These are phyloP conservation scores for Oryza rufipogon DNA, from an alignment of 176 grass and related monocot species.

Conservation along the genomic window DNA sequence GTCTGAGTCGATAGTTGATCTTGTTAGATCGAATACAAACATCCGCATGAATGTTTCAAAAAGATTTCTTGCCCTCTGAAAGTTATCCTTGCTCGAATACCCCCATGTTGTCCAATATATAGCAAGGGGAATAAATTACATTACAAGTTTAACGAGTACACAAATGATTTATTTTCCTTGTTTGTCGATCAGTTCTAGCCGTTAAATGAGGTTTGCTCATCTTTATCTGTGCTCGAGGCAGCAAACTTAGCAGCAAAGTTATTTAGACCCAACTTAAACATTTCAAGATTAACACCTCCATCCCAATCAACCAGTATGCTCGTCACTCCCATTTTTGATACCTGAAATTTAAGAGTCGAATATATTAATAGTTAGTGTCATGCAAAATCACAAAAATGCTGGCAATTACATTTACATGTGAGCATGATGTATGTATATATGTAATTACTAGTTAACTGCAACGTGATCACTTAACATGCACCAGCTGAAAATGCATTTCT, in stretches of 20 bases:
- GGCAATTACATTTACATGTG: background rate
- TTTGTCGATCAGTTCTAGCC: conserved; percentile 2
- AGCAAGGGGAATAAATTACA: conserved; percentile 29
- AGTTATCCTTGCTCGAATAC: background rate
- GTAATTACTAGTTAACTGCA: no score
- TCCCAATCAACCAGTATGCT: conserved; percentile 59
- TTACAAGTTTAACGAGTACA: background rate
- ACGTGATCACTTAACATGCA: no score
- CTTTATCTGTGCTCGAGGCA: conserved; percentile 22
- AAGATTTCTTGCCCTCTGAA: background rate
- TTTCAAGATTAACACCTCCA: conserved; percentile 79
- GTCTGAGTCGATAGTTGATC: background rate
- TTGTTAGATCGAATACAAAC: background rate
- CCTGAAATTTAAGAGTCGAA: conserved; percentile 28
- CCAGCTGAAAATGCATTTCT: background rate
- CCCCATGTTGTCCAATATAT: background rate
- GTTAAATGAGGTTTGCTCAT: conserved; percentile 31
- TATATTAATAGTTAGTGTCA: background rate
- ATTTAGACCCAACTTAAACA: conserved; percentile 78
- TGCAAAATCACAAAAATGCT: background rate
- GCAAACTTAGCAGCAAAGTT: conserved; percentile 56
- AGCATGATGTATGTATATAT: no score
- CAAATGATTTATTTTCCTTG: background rate
- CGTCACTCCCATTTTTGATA: conserved; percentile 87
- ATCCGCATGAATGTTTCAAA: background rate